A percentile compares a stretch with the other conserved stretches of the same genome.
Conservation (phyloP, 306 rosid genomes). For the Corylus heterophylla region DNA sequence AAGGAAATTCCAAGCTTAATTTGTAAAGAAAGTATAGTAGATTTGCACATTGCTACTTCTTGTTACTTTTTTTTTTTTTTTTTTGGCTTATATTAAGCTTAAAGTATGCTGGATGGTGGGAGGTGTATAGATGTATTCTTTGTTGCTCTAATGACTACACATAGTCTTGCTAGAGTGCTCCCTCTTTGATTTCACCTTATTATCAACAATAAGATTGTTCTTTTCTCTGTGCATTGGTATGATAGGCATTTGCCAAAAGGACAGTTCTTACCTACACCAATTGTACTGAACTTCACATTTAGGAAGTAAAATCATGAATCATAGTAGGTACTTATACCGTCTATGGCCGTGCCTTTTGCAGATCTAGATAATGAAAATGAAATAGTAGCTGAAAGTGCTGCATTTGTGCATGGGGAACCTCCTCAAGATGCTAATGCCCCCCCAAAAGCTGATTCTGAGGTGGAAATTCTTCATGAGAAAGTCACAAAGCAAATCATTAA, state of each 20-base stretch:
- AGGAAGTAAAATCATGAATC: not conserved
- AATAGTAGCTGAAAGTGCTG: constrained; percentile 54
- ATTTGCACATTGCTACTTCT: not conserved
- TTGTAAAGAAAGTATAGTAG: not conserved
- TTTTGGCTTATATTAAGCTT: not conserved
- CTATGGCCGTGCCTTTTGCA: constrained; percentile 26
- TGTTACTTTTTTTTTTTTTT: not conserved
- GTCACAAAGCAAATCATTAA: constrained; percentile 79
- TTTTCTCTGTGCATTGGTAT: not conserved
- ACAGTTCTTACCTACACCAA: not conserved
- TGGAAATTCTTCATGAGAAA: constrained; percentile 74
- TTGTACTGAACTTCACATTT: not conserved
- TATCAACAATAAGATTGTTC: not conserved
- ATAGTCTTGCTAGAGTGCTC: not conserved
- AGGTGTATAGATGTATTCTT: not conserved
- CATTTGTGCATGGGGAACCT: constrained; percentile 66
- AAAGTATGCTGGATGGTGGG: not conserved
- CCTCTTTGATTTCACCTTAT: not conserved
- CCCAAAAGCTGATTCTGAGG: constrained; percentile 79
- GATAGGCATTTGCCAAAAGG: not conserved
- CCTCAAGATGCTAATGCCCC: constrained; percentile 49
- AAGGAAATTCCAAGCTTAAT: not conserved
- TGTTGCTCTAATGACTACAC: not conserved
- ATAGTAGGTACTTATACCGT: not conserved
- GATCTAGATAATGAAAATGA: constrained; percentile 62